These are phyloP conservation scores for Sinapis alba DNA, from an alignment of 441 rosid species.

Conservation along the genomic window DNA sequence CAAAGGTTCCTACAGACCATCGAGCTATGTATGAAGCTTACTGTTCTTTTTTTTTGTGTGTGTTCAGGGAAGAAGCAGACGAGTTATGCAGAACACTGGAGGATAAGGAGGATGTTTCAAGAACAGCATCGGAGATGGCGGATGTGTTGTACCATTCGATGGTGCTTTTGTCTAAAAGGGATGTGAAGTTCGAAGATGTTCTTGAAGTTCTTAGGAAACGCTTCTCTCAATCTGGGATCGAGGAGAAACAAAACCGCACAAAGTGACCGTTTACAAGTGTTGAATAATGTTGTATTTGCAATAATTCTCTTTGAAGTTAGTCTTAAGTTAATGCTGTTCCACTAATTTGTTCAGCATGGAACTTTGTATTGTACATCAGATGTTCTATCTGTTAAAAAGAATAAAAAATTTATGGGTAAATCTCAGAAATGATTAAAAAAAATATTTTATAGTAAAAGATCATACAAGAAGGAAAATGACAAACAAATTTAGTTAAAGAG, in stretches of 20 bases:
- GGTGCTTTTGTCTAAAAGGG: constrained; percentile 64
- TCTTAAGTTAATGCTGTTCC: background rate
- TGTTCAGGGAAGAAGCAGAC: constrained; percentile 80
- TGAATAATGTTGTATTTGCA: background rate
- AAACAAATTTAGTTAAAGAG: too few relatives aligned
- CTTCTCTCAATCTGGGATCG: constrained; percentile 72
- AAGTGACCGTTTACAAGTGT: constrained; percentile 41
- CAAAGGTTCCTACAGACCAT: background rate
- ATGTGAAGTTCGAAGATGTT: constrained; percentile 62
- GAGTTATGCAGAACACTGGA: constrained; percentile 79
- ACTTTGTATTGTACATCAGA: constrained; percentile 1
- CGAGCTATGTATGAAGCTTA: background rate
- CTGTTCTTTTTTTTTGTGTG: background rate
- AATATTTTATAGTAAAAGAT: too few relatives aligned
- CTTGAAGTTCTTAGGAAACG: constrained; percentile 62
- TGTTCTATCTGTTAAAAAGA: too few relatives aligned
- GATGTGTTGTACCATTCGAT: constrained; percentile 75
- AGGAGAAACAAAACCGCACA: constrained; percentile 66
- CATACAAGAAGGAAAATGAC: too few relatives aligned
- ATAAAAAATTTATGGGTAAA: too few relatives aligned
- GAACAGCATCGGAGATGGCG: constrained; percentile 79
- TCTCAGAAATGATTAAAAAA: too few relatives aligned
- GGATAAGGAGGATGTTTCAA: constrained; percentile 60
- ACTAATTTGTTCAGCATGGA: background rate
- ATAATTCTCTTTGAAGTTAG: too few relatives aligned